Evolutionary conservation across 352 stramenopile species (phyloP).

Genomic region (Phytophthora boehmeriae): DNA sequence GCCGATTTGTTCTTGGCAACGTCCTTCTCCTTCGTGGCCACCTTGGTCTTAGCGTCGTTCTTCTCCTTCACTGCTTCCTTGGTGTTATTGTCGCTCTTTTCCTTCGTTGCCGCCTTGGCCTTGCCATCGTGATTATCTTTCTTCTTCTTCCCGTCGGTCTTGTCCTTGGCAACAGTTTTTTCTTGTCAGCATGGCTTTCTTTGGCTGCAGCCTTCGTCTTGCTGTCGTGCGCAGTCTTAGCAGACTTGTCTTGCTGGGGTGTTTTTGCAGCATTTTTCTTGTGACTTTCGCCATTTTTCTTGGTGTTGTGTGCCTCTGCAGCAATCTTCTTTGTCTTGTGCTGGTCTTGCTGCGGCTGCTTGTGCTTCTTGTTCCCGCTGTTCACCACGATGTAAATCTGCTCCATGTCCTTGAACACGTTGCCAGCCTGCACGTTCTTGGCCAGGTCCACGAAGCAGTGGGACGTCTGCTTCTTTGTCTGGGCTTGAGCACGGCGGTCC

Average conservation of each 20-base stretch:
- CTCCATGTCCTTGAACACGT: constrained; percentile 82
- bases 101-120: constrained; percentile 13
- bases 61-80: constrained; percentile 25
- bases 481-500: constrained; percentile 46
- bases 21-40: constrained; percentile 2
- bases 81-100: constrained; percentile 11
- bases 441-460: constrained; percentile 76
- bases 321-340: constrained; percentile 5
- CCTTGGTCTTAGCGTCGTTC: constrained; percentile 16
- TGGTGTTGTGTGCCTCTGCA: constrained; percentile 5
- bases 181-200: constrained; percentile 1
- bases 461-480: constrained; percentile 31
- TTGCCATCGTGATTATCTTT: constrained; percentile 7
- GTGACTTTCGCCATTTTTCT: background rate
- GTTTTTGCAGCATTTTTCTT: background rate
- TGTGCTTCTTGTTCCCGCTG: constrained; percentile 22
- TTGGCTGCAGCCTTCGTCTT: background rate
- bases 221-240: background rate
- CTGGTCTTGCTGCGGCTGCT: constrained; percentile 2
- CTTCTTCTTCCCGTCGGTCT: constrained; percentile 22
- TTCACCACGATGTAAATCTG: constrained; percentile 74
- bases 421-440: constrained; percentile 80
- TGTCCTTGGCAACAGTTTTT: constrained; percentile 8
- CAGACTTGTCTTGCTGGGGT: too few relatives aligned
- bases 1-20: constrained; percentile 18